Base-by-base conservation (phyloP, 1,139 yeast genomes). In the Zygosaccharomyces pseudobailii region DNA sequence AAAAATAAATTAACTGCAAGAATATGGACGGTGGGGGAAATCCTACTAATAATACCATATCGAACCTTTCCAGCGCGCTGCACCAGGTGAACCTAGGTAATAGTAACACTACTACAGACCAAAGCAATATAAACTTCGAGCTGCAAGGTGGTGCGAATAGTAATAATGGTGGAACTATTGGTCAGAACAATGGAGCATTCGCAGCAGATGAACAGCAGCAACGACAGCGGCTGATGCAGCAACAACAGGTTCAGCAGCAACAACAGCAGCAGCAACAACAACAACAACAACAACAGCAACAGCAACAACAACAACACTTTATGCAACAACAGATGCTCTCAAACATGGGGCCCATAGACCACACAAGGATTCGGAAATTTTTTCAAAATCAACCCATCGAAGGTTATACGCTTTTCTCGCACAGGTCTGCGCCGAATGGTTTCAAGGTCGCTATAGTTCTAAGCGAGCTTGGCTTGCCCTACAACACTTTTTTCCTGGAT, bases 351-450 rank as follows among this genome's bases (percentile, higher is more conserved):
- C 55, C 56, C 3, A 52, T 59, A 43, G 66, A 71, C 54, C 35
- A 51, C 55, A 46, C 79, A 72, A 73, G 95, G 57, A 81, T 89
- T 48, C 76, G 87, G 24, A 78, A 78, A 52, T 88, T 87, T 65
- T 84, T 88, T 64, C 81, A 78, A 55, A 82, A 84, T 57, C 87
- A 84, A 54, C 96, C 96, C 4, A 70, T 79, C 20, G 87, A 84
- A 54, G 97, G 97, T 3, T 87, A 79, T 66, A 87, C 96, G 2
- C 72, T 90, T 44, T 88, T 90, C 62, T 83, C 94, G 20, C 97
- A 90, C 68, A 73, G 96, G 60, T 85, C 95, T 7, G 97, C 97
- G 1, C 97, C 97, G 25, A 90, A 90, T 68, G 97, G 97, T 6
- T 92, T 89, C 75, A 90, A 90, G 67, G 96, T 92, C 20, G 96